Evolutionary conservation across 179 eudicot genomes (phyloP).

Genomic region (Heliamphora pulchella): DNA sequence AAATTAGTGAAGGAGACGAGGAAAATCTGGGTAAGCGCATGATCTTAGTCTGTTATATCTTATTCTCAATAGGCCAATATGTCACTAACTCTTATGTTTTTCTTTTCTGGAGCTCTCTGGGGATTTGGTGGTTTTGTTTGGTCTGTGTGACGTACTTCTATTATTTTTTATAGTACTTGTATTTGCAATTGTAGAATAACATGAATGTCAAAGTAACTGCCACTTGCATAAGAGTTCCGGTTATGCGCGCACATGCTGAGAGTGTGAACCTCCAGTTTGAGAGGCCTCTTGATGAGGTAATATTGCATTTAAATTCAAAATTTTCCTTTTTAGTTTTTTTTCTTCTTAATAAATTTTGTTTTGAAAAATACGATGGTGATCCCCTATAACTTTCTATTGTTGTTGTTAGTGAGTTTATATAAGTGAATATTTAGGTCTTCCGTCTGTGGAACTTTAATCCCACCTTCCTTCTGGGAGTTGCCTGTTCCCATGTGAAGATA

Average conservation of each 20-base stretch:
- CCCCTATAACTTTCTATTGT: not conserved
- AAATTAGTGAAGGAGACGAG: slow-evolving; percentile 92
- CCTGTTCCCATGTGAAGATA: not conserved
- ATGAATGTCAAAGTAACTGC: slow-evolving; percentile 78
- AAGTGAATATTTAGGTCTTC: not conserved
- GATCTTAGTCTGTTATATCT: not conserved
- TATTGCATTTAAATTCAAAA: not conserved
- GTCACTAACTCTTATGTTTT: not conserved
- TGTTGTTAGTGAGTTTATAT: not conserved
- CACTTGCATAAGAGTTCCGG: slow-evolving; percentile 95
- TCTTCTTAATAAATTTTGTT: not conserved
- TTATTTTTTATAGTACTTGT: not conserved
- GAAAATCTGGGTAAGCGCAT: slow-evolving; percentile 80
- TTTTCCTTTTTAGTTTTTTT: not conserved
- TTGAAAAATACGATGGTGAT: not conserved
- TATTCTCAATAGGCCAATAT: not conserved
- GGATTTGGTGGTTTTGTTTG: slow-evolving; percentile 4
- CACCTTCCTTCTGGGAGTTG: not conserved
- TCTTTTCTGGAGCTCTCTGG: slow-evolving; percentile 12
- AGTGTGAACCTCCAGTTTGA: slow-evolving; percentile 93
- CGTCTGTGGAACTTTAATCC: not conserved
- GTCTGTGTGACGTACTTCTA: not conserved
- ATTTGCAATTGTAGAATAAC: slow-evolving; percentile 43
- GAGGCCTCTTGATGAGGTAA: slow-evolving; percentile 90
- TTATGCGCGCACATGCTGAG: slow-evolving; percentile 98